Evolutionary conservation across 2,329 filamentous ascomycete genomes (phyloP), one percentile per base, ranked within the genome.

Genomic region (Cercospora sesami): DNA sequence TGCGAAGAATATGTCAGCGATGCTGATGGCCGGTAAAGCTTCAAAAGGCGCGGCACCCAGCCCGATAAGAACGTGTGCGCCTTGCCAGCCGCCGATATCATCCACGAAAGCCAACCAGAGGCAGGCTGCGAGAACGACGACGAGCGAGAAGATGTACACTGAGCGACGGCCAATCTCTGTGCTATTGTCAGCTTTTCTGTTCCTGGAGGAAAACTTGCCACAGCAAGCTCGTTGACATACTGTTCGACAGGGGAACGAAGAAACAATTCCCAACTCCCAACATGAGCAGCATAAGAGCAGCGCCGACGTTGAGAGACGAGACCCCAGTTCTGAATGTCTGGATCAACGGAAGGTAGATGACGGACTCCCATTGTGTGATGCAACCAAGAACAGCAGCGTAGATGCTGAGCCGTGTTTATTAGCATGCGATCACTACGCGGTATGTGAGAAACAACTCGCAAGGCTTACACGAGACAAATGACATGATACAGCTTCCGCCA

Each of bases 1-100:
- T 6, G 71, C 69, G 62, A 77, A 77, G 67, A 74, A 77, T 4
- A 75, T 53, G 48, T 77, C 75, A 3, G 72, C 68, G 33, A 77
- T 73, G 6, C 67, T 71, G 21, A 77, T 74, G 48, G 77, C 83
- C 18, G 64, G 64, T 31, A 76, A 65, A 16, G 64, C 58, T 59
- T 76, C 74, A n/a, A 74, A 72, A 0, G 74, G 73, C 23, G 71
- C 69, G 30, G 67, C 69, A 12, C 71, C 68, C 59, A 76, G 68
- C 3, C 74, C 74, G 33, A 71, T 69, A 3, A 75, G 31, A 18
- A 76, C 21, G 23, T 53, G 48, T 12, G 48, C 48, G 6, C 48
- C 48, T 53, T 53, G 48, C 21, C 21, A 53, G 48, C 48, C 14
- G 23, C 21, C 26, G 6, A 53, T 28, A 9, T 53, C 23, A 2